phyloP scores from a whole-genome alignment of 2,329 filamentous ascomycete genomes.

The Sporothrix curviconia region DNA sequence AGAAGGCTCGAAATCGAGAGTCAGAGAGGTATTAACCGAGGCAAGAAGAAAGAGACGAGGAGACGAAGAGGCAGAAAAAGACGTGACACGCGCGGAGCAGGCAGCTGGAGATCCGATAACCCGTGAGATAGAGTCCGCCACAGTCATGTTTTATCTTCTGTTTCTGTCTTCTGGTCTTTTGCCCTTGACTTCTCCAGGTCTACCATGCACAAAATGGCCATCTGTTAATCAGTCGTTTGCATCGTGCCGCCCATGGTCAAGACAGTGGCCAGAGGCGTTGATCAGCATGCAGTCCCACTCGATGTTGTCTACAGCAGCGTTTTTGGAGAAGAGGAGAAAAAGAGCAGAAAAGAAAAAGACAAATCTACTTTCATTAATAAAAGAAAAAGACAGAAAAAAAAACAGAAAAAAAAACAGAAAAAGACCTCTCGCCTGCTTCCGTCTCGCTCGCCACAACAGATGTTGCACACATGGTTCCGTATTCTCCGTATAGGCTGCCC shows the following conservation, averaged over 20 bases:
- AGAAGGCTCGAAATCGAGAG: neutral
- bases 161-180: neutral
- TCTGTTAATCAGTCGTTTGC: neutral
- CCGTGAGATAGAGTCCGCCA: neutral
- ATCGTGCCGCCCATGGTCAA: neutral
- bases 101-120: neutral
- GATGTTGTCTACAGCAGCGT: no score
- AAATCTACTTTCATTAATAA: no score
- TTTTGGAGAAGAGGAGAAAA: neutral
- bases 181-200: neutral
- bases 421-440: conserved; percentile 4
- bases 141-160: neutral
- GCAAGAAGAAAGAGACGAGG: neutral
- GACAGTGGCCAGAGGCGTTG: neutral
- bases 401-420: neutral
- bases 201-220: neutral
- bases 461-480: neutral
- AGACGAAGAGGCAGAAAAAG: neutral
- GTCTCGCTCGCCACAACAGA: neutral
- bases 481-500: neutral
- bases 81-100: neutral
- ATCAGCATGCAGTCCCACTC: no score
- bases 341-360: neutral
- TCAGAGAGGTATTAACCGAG: neutral
- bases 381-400: neutral